A percentile compares a stretch with the other conserved stretches of the same genome.
phyloP scores from a whole-genome alignment of 306 rosid genomes.

The Oxytropis ochrocephala region DNA sequence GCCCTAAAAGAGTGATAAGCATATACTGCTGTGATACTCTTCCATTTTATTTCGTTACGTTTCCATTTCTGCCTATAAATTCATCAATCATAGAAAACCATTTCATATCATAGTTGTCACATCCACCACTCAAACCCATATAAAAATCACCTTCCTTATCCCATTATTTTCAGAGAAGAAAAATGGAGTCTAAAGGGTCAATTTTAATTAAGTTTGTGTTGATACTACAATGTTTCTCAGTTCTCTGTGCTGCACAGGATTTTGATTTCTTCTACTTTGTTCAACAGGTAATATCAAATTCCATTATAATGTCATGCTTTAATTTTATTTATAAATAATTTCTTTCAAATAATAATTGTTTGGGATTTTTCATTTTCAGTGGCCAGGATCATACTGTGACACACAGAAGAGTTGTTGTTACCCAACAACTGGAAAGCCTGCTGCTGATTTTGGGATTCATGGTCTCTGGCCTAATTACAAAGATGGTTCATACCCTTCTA shows the following conservation, averaged over 20 bases:
- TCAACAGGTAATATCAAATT: conserved; percentile 50
- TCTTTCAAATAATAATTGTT: not conserved
- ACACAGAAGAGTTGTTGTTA: conserved; percentile 61
- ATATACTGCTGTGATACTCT: conserved; percentile 4
- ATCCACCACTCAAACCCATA: not conserved
- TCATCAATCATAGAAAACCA: not conserved
- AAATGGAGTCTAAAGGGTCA: conserved; percentile 29
- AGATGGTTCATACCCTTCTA: conserved; percentile 62
- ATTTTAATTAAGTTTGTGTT: conserved; percentile 37
- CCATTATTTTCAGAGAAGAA: not conserved
- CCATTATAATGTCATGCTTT: not conserved
- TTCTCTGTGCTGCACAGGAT: conserved; percentile 40
- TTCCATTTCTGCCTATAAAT: conserved; percentile 29
- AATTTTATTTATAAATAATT: not conserved
- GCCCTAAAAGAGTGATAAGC: not conserved
- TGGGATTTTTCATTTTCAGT: conserved; percentile 34
- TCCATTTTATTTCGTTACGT: not conserved
- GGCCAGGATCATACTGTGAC: conserved; percentile 94
- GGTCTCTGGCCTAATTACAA: conserved; percentile 80
- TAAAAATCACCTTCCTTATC: not conserved
- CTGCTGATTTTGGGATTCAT: conserved; percentile 69
- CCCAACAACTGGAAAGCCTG: conserved; percentile 68
- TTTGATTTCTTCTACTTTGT: conserved; percentile 87
- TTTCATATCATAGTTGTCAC: not conserved
- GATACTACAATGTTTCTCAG: conserved; percentile 27